phyloP scores from a whole-genome alignment of 441 rosid species.

The Jatropha podagrica region DNA sequence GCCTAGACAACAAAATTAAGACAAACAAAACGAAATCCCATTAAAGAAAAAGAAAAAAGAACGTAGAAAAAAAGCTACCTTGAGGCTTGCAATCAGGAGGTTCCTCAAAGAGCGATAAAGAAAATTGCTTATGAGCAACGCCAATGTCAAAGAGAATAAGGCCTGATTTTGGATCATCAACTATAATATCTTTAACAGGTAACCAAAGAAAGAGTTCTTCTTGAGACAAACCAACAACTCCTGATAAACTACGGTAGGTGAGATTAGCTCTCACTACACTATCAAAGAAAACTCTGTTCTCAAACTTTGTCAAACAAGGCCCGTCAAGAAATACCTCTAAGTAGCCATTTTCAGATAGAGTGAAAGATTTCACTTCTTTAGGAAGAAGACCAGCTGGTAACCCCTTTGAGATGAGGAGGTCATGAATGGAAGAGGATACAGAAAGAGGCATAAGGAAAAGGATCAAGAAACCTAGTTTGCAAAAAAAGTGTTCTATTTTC shows the following conservation, averaged over 20 bases:
- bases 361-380: constrained; percentile 54
- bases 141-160: constrained; percentile 78
- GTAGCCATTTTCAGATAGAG: constrained; percentile 45
- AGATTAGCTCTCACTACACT: constrained; percentile 75
- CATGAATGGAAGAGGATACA: constrained; percentile 41
- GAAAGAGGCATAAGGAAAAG: constrained; percentile 20
- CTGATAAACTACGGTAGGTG: constrained; percentile 67
- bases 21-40: not conserved
- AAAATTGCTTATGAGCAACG: constrained; percentile 74
- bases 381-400: constrained; percentile 88
- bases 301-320: constrained; percentile 76
- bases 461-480: constrained; percentile 25
- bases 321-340: constrained; percentile 62
- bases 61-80: constrained; percentile 28
- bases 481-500: constrained; percentile 15
- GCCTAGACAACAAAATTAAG: not conserved
- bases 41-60: not conserved
- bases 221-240: constrained; percentile 69
- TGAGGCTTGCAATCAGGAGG: constrained; percentile 72
- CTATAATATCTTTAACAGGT: constrained; percentile 77
- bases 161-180: constrained; percentile 77
- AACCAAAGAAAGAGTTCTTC: constrained; percentile 90
- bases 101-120: constrained; percentile 80
- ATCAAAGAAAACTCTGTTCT: constrained; percentile 65
- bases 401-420: constrained; percentile 71